phyloP scores from a whole-genome alignment of 768 basidiomycete species.

The Panellus pusillus region DNA sequence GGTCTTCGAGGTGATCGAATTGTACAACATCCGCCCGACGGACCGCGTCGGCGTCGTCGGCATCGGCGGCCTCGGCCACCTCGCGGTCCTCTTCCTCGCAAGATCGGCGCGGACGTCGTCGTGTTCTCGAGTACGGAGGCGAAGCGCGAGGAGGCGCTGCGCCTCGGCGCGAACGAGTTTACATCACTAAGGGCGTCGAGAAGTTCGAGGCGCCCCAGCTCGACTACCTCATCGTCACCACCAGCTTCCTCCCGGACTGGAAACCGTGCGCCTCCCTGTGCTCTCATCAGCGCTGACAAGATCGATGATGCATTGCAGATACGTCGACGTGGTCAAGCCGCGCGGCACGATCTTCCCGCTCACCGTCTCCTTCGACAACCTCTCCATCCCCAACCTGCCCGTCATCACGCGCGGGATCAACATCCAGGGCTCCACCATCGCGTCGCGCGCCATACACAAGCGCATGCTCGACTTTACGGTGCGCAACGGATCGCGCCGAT shows the following conservation, averaged over 20 bases:
- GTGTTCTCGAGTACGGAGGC: slow-evolving; percentile 34
- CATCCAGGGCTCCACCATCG: slow-evolving; percentile 19
- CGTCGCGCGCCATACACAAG: neutral
- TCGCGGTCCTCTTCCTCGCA: slow-evolving; percentile 39
- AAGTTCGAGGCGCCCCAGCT: slow-evolving; percentile 23
- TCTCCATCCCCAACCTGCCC: slow-evolving; percentile 3
- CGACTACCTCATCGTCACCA: slow-evolving; percentile 28
- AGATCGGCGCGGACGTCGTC: slow-evolving; percentile 39
- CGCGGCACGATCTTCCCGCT: slow-evolving; percentile 10
- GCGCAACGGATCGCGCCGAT: slow-evolving; percentile 28
- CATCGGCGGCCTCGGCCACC: slow-evolving; percentile 38
- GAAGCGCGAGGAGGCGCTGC: slow-evolving; percentile 33
- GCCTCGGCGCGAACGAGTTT: slow-evolving; percentile 37
- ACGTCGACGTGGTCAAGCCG: slow-evolving; percentile 4
- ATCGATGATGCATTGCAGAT: no score
- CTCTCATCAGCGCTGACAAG: no score
- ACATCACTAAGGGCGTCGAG: slow-evolving; percentile 27
- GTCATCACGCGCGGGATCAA: slow-evolving; percentile 11
- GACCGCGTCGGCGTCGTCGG: slow-evolving; percentile 36
- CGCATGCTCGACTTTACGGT: slow-evolving; percentile 35
- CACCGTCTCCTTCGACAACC: neutral
- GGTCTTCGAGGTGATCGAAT: slow-evolving; percentile 15
- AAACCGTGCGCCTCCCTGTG: slow-evolving; percentile 1
- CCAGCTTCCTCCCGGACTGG: slow-evolving; percentile 15
- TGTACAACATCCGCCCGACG: slow-evolving; percentile 24